phyloP scores from a whole-genome alignment of 2,329 filamentous ascomycete genomes.

The Epichloe typhina region DNA sequence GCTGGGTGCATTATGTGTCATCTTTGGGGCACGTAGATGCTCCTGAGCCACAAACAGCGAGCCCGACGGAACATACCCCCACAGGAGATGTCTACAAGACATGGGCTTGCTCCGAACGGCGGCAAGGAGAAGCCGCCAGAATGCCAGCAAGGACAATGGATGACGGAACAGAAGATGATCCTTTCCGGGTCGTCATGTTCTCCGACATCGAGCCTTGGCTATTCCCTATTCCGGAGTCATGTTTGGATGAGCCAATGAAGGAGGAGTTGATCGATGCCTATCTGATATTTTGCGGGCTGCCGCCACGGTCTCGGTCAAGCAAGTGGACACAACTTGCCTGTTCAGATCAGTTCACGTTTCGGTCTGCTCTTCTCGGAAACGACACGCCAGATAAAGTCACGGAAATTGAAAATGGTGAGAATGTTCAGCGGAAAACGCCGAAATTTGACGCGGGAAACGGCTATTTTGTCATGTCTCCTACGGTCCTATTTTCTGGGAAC shows the following conservation, averaged over 20 bases:
- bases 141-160: slow-evolving; percentile 64
- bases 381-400: slow-evolving; percentile 1
- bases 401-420: background rate
- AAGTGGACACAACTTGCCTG: slow-evolving; percentile 17
- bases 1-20: slow-evolving; percentile 50
- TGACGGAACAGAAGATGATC: slow-evolving; percentile 65
- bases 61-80: background rate
- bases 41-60: slow-evolving; percentile 21
- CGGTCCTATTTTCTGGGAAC: slow-evolving; percentile 38
- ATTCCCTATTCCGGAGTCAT: slow-evolving; percentile 30
- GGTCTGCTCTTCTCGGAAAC: background rate
- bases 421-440: slow-evolving; percentile 12
- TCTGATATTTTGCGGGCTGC: slow-evolving; percentile 52
- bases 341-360: slow-evolving; percentile 18
- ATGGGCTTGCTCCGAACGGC: slow-evolving; percentile 43
- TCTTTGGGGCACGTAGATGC: slow-evolving; percentile 23
- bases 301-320: slow-evolving; percentile 28
- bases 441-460: slow-evolving; percentile 18
- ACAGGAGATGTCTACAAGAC: slow-evolving; percentile 35
- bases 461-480: slow-evolving; percentile 24
- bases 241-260: slow-evolving; percentile 20
- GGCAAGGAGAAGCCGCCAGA: slow-evolving; percentile 31
- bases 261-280: slow-evolving; percentile 54
- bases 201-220: slow-evolving; percentile 59
- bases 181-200: slow-evolving; percentile 69